Evolutionary conservation across 768 basidiomycete genomes (phyloP), one percentile per base, ranked within the genome.

Genomic region (Lactifluus echinatus): DNA sequence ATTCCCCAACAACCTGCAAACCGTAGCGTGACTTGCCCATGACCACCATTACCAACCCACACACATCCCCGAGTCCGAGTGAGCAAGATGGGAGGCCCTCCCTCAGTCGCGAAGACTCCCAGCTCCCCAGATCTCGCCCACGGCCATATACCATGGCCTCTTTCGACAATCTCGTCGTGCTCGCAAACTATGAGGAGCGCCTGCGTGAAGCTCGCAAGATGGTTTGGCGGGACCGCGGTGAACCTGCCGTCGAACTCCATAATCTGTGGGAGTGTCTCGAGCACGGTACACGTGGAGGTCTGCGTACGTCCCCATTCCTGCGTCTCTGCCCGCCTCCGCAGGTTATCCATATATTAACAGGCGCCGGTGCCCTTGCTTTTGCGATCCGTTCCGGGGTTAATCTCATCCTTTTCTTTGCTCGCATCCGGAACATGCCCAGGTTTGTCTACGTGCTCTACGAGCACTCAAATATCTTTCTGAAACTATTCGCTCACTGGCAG

Each of bases 361-460:
- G 93, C 56, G 87, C 94, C 24, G 88, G 84, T 11, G 70, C 82
- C 0, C 74, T 97, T 14, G 93, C 87, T 0, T 92, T 89, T 62
- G 80, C 80, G 39, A 84, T 95, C 33, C 79, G 94, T 26, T 87
- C 91, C 0, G 83, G 84, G 11, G 77, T 98, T 31, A 96, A 93
- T 66, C 67, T 95, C 19, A 81, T 93, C 6, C 70, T 96, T 8
- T 78, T 86, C 3, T 69, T 90, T 19, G 78, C 93, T 53, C 76
- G 87, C 28, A 79, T 90, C 15, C 78, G 86, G 21, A 77, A 48
- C 10, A 24, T 53, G 34, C 29, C 40, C 34, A 33, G 50, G 57
- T 58, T 8, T 21, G 51, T 43, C 21, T n/a, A n/a, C n/a, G n/a
- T n/a, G n/a, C n/a, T n/a, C 23, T 11, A 15, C 24, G 2, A n/a